Evolutionary conservation across 1,139 yeast genomes (phyloP), one percentile per base, ranked within the genome.

Genomic region (Yamadazyma triangularis): DNA sequence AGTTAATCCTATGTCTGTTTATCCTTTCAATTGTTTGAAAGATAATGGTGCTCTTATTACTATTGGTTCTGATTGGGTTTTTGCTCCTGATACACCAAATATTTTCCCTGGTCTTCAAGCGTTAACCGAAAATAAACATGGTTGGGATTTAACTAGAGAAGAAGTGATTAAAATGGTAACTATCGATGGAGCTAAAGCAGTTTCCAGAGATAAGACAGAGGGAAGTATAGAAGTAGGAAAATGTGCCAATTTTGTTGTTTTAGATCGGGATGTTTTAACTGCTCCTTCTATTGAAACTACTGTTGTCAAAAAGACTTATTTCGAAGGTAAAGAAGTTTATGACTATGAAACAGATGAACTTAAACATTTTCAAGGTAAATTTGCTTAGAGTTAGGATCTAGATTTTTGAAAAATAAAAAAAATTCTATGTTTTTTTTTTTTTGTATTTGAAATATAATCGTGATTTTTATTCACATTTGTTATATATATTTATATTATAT

Each of bases 21-120:
- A 48, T 32, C 52, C 52, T 10, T 48, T 48, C 42, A 47, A 46
- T 28, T 10, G 27, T 15, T 38, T 47, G 28, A 39, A 46, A 27
- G 42, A 46, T 19, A 30, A 37, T 27, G 52, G 52, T n/a, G 52
- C 52, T 13, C 29, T 47, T 21, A 24, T 48, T 20, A 48, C 52
- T 6, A 47, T 48, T 33, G 52, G 52, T 8, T 45, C 50, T 8
- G 52, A 48, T 27, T 48, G 52, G 52, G 52, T 48, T 8, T 48
- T 48, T 35, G 47, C 51, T 22, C 52, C 52, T 13, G 50, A 47
- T 32, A 44, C 50, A 24, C 51, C 52, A 13, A 46, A 47, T 33
- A 45, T 48, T 23, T 47, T 47, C 38, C 52, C 51, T 9, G 52
- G 49, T 15, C 33, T 48, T 15, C 52, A 47, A 31, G 50, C 51